These are phyloP conservation scores for Ophiosphaerella herpotricha DNA, from an alignment of 2,329 filamentous ascomycete species.

Conservation along the genomic window DNA sequence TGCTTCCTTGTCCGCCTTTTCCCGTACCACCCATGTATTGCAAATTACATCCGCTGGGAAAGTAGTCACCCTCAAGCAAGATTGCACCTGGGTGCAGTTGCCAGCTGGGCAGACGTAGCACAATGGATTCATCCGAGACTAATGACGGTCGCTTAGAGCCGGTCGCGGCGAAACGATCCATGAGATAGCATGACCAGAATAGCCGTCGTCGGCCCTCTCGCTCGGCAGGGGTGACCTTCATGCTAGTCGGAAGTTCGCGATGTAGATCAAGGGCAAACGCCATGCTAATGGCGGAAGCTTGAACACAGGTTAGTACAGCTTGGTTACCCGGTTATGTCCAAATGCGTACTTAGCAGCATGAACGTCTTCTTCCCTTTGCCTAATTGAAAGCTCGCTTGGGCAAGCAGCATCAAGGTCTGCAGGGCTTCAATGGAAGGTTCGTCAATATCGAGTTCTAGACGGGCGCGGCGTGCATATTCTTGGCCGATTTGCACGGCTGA, in stretches of 20 bases:
- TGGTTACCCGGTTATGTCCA: not conserved
- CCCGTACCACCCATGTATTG: conserved; percentile 71
- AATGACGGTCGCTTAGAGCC: conserved; percentile 83
- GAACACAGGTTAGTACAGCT: conserved; percentile 20
- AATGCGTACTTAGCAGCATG: conserved; percentile 73
- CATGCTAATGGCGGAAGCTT: conserved; percentile 80
- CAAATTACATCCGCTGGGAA: conserved; percentile 77
- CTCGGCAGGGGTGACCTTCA: conserved; percentile 68
- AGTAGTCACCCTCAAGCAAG: conserved; percentile 76
- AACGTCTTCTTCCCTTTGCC: conserved; percentile 84
- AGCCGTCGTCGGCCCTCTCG: conserved; percentile 77
- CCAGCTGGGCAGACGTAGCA: conserved; percentile 77
- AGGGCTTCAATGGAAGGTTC: conserved; percentile 79
- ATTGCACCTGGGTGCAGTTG: conserved; percentile 64
- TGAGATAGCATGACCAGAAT: conserved; percentile 87
- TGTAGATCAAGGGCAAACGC: conserved; percentile 80
- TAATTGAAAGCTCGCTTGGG: conserved; percentile 74
- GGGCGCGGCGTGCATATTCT: conserved; percentile 72
- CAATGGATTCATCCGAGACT: conserved; percentile 75
- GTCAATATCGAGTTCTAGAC: conserved; percentile 74
- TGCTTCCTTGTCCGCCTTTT: conserved; percentile 74
- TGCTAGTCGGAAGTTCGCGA: conserved; percentile 69
- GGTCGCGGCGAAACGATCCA: conserved; percentile 81
- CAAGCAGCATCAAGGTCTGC: conserved; percentile 75
- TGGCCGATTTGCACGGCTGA: conserved; percentile 71